Evolutionary conservation across 1,284 basidiomycete species (phyloP), one percentile per base, ranked within the genome.

Genomic region (Pseudozyma hubeiensis): DNA sequence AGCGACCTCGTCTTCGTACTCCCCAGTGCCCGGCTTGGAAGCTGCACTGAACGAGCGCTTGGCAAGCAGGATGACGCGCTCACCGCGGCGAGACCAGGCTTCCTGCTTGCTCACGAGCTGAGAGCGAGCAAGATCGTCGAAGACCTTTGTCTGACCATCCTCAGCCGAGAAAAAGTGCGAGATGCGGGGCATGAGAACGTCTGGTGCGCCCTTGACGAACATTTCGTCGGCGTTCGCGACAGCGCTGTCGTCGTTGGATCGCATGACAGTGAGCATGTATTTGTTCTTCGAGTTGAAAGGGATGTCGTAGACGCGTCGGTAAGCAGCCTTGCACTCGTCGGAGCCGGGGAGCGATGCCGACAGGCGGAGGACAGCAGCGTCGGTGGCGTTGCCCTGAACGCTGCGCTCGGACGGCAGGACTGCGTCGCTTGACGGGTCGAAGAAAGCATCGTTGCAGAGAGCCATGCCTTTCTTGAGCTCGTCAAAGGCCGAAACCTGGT

Each of bases 261-360:
- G 63, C 57, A 69, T 75, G 39, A 79, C 66, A 46, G 87, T 88
- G 57, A 89, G 86, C 88, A 90, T 90, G 86, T 88, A 90, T 81
- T 90, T 91, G 79, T 90, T 90, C 81, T 87, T 88, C 14, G 89
- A 90, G 82, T 89, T 90, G 85, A 90, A 91, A 7, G 88, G 70
- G 14, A 81, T 75, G 50, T 85, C 85, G 80, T 84, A 86, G 5
- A 86, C 64, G 54, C 84, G 84, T 11, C 77, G 55, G 85, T 86
- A 87, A 39, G 85, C 84, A 10, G 64, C 64, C 35, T 80, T 75
- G n/a, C 78, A 60, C 31, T 80, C 80, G 2, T 72, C 56, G 7
- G 86, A 83, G 13, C 85, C 79, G 44, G 78, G 54, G 9, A 89
- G 75, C 7, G 83, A 82, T 74, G 90, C 89, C 0, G 89, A 87